Evolutionary conservation across 768 basidiomycete genomes (phyloP), one percentile per base, ranked within the genome.

Genomic region (Lentinula aciculospora): DNA sequence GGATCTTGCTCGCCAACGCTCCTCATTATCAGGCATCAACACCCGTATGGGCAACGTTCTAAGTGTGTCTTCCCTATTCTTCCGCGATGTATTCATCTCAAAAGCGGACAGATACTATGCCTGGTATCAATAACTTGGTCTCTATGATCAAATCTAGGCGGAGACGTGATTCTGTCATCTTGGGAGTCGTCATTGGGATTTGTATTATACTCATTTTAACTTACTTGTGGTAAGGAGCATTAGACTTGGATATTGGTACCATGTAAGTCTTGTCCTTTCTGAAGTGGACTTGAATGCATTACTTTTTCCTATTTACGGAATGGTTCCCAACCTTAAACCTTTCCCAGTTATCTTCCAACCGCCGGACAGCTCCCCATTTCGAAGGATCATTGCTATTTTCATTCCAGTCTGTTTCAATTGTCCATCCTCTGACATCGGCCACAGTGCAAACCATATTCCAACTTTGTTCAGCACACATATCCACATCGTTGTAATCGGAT

Each of bases 61-160:
- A 27, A 86, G 93, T 95, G 65, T 61, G 88, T 75, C 9, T 10
- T 40, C 25, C 19, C 49, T 12, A 12, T 47, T 46, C 13, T 7
- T 17, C 4, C 25, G 25, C 28, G 0, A 28, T 23, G 4, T 10
- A 23, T 8, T 9, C 15, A 40, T 44, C 45, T 44, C 15, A 42
- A 13, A 44, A 12, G 31, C 34, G 31, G 58, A 13, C 63, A 94
- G 92, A 79, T 66, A 85, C 89, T 5, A 88, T 98, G 71, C 97
- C 97, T n/a, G 95, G 96, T 2, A 86, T 99, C 63, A 94, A 93
- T 72, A 91, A 88, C 59, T 71, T 98, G 42, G 75, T 98, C 34
- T 80, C 81, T 1, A 94, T 98, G 92, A 98, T 99, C 69, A 91
- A 91, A 69, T 86, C 92, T 13, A 82, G 96, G 45, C 81, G 96